A percentile compares a stretch with the other conserved stretches of the same genome.
Evolutionary conservation across 768 basidiomycete genomes (phyloP).

Genomic region (Lepiota venenata): DNA sequence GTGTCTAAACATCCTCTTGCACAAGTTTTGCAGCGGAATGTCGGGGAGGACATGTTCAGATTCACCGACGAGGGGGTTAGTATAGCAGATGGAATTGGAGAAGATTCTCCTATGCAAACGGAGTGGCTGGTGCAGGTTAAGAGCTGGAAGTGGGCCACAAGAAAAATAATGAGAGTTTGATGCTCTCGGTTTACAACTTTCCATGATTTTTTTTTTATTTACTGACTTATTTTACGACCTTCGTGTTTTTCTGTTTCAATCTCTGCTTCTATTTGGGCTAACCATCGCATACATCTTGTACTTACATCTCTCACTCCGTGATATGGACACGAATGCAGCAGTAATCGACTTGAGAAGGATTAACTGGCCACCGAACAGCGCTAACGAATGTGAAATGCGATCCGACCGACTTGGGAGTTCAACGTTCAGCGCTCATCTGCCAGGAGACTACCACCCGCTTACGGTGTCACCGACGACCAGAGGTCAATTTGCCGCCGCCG

Average conservation of each 20-base stretch:
- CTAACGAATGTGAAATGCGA: too few species aligned
- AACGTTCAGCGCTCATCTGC: too few species aligned
- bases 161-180: constrained; percentile 10
- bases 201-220: background rate
- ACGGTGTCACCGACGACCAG: too few species aligned
- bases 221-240: background rate
- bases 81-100: constrained; percentile 17
- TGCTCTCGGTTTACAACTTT: background rate
- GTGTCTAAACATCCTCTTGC: constrained; percentile 21
- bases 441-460: too few species aligned
- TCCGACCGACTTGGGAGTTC: too few species aligned
- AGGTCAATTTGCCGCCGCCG: too few species aligned
- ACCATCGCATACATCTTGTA: constrained; percentile 5
- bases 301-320: background rate
- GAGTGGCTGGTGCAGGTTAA: constrained; percentile 40
- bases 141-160: constrained; percentile 36
- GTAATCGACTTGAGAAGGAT: background rate
- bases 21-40: constrained; percentile 34
- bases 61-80: constrained; percentile 35
- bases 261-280: constrained; percentile 5
- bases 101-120: constrained; percentile 22
- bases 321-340: background rate
- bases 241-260: background rate
- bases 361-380: too few species aligned
- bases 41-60: constrained; percentile 33